A percentile compares a stretch with the other conserved stretches of the same genome.
These are phyloP conservation scores for Penicilliopsis zonata DNA, from an alignment of 495 filamentous ascomycete genomes.

Conservation along the genomic window DNA sequence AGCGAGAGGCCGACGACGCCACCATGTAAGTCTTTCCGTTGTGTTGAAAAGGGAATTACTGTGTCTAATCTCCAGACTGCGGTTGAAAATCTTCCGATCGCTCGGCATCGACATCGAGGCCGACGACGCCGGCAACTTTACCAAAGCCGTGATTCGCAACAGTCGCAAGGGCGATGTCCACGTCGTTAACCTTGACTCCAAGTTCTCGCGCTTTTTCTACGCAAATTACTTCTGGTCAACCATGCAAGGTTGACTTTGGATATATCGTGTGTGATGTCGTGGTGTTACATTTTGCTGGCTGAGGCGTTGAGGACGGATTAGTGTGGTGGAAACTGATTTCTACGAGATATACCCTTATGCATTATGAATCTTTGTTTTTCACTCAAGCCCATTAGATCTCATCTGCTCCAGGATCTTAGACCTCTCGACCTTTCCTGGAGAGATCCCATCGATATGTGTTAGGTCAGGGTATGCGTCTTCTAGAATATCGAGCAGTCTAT, in stretches of 20 bases:
- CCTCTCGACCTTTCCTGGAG: slow-evolving; percentile 15
- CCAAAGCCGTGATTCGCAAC: slow-evolving; percentile 76
- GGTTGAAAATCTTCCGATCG: slow-evolving; percentile 82
- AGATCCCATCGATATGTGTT: slow-evolving; percentile 2
- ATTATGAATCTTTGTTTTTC: no score
- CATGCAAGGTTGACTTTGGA: slow-evolving; percentile 38
- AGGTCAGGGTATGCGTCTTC: slow-evolving; percentile 18
- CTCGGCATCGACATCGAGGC: slow-evolving; percentile 82
- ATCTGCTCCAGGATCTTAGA: slow-evolving; percentile 11
- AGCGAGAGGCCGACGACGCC: slow-evolving; percentile 50
- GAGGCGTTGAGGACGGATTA: background rate
- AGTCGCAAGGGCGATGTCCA: slow-evolving; percentile 82
- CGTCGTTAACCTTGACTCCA: slow-evolving; percentile 87
- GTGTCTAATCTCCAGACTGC: slow-evolving; percentile 37
- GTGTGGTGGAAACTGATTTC: background rate
- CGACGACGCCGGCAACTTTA: slow-evolving; percentile 72
- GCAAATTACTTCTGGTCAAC: slow-evolving; percentile 92
- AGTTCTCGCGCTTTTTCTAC: slow-evolving; percentile 86
- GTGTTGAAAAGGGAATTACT: background rate
- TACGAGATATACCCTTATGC: no score
- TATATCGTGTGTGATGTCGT: background rate
- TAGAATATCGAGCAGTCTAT: slow-evolving; percentile 21
- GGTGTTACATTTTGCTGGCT: background rate
- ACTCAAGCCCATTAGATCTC: background rate
- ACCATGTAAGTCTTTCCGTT: slow-evolving; percentile 27